Evolutionary conservation across 306 rosid genomes (phyloP), one percentile per base, ranked within the genome.

Genomic region (Fragaria nilgerrensis): DNA sequence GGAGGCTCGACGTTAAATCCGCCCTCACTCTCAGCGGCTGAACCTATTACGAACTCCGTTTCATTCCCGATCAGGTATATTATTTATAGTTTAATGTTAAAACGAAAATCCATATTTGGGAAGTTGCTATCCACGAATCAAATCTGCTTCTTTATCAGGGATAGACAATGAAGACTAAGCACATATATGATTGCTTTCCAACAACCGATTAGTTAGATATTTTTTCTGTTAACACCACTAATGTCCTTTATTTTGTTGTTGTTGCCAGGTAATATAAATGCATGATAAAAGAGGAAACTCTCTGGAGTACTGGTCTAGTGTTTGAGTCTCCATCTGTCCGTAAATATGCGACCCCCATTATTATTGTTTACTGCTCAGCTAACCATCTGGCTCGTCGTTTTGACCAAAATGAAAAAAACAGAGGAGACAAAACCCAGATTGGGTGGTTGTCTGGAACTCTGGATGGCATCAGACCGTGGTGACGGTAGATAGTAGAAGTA

Each of bases 1-100:
- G 94, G 92, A 84, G 89, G 78, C 84, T 90, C 3, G 92, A 90
- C 87, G 88, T 88, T 64, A 83, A 79, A 62, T 85, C 94, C 61
- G 90, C 92, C 16, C 92, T 90, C 41, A 82, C 87, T 67, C 76
- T 87, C 72, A 89, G 90, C 75, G 87, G 75, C 58, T 80, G 63
- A 58, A 52, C 15, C 27, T 29, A n/a, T n/a, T n/a, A 23, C 55
- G 1, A 62, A 13, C 10, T 45, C 39, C 34, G 27, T 34, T 1
- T 9, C 19, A 20, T 36, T 44, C 15, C 20, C 12, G 27, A 66
- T 75, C 72, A 80, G 79, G 79, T 80, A 25, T 61, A 25, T 61
- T 25, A 61, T 25, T 61, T 59, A 59, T 59, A 59, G 29, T 55
- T 55, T 20, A 53, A 19, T 19, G 59, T n/a, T 53, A 20, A 23